These are phyloP conservation scores for Moesziomyces globuligerus DNA, from an alignment of 1,284 basidiomycete genomes.

Conservation along the genomic window DNA sequence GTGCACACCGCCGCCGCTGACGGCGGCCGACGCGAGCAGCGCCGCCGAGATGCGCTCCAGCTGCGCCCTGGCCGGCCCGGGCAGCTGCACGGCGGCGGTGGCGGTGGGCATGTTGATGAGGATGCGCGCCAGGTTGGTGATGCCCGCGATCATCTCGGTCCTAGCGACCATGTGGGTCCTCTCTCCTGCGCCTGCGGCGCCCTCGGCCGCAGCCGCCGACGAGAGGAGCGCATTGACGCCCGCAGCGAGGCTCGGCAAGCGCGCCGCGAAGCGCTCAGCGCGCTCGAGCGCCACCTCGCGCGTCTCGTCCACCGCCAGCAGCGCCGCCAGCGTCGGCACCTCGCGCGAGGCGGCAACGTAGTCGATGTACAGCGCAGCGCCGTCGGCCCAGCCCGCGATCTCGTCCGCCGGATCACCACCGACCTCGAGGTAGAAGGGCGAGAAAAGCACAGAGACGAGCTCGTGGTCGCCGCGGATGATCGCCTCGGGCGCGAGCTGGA, in stretches of 20 bases:
- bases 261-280: slow-evolving; percentile 70
- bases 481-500: slow-evolving; percentile 88
- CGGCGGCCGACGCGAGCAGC: slow-evolving; percentile 11
- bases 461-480: slow-evolving; percentile 81
- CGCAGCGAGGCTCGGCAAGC: slow-evolving; percentile 73
- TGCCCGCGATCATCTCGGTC: slow-evolving; percentile 76
- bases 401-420: slow-evolving; percentile 68
- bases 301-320: slow-evolving; percentile 69
- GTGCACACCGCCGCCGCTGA: slow-evolving; percentile 8
- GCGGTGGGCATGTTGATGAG: slow-evolving; percentile 21
- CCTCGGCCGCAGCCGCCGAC: slow-evolving; percentile 28
- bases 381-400: slow-evolving; percentile 63
- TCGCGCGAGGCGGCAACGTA: slow-evolving; percentile 70
- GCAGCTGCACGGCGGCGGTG: not conserved
- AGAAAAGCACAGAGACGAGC: slow-evolving; percentile 80
- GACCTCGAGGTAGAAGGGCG: slow-evolving; percentile 75
- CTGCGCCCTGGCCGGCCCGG: slow-evolving; percentile 1
- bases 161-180: slow-evolving; percentile 76
- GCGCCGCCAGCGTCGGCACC: slow-evolving; percentile 70
- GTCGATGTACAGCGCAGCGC: slow-evolving; percentile 60
- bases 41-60: slow-evolving; percentile 13
- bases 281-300: slow-evolving; percentile 28
- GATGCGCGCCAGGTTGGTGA: slow-evolving; percentile 69
- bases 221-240: slow-evolving; percentile 64
- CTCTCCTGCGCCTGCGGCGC: slow-evolving; percentile 67